These are phyloP conservation scores for Talaromyces liani DNA, from an alignment of 495 filamentous ascomycete species.

Conservation along the genomic window DNA sequence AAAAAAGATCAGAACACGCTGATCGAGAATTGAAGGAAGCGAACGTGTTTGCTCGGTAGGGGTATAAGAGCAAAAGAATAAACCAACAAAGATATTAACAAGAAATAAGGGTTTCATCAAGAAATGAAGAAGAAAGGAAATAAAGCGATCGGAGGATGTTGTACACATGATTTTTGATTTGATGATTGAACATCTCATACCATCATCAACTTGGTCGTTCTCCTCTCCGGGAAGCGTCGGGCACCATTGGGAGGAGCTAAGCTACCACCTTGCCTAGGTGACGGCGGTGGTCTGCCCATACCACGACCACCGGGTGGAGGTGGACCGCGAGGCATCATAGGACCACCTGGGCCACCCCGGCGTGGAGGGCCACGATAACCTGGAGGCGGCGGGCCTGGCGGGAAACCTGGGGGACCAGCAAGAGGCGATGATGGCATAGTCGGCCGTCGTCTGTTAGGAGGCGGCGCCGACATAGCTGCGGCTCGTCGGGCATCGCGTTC, in stretches of 20 bases:
- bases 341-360: conserved; percentile 4
- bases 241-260: conserved; percentile 22
- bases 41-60: conserved; percentile 5
- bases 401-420: conserved; percentile 16
- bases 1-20: conserved; percentile 9
- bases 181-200: conserved; percentile 43
- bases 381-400: conserved; percentile 19
- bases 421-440: conserved; percentile 25
- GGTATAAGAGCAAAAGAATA: conserved; percentile 6
- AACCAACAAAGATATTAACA: conserved; percentile 13
- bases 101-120: conserved; percentile 3
- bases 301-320: conserved; percentile 25
- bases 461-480: conserved; percentile 32
- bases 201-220: conserved; percentile 84
- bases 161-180: neutral
- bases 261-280: conserved; percentile 26
- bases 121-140: conserved; percentile 1
- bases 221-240: conserved; percentile 57
- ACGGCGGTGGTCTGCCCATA: conserved; percentile 25
- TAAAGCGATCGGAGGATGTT: neutral
- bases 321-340: conserved; percentile 10
- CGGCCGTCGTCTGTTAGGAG: conserved; percentile 21
- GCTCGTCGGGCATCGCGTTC: conserved; percentile 75
- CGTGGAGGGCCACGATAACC: conserved; percentile 17
- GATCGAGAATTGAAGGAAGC: conserved; percentile 5